These are phyloP conservation scores for Trichoderma atrobrunneum DNA, from an alignment of 2,329 filamentous ascomycete genomes.

Conservation along the genomic window DNA sequence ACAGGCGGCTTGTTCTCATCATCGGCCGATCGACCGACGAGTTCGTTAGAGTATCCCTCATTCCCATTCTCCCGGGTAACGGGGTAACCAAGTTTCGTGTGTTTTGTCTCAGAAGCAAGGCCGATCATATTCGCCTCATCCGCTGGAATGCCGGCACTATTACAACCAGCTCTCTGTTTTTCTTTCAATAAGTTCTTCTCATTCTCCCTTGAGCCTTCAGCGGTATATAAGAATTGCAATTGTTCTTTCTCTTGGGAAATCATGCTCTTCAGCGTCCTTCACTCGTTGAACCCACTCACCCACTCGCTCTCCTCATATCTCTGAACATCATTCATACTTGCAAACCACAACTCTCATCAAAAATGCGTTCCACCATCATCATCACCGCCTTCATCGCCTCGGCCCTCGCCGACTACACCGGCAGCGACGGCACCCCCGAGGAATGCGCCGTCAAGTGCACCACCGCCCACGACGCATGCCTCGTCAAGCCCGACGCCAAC, in stretches of 20 bases:
- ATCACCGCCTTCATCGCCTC: neutral
- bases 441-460: neutral
- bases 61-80: slow-evolving; percentile 4
- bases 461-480: neutral
- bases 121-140: slow-evolving; percentile 1
- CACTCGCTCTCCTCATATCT: neutral
- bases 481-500: slow-evolving; percentile 21
- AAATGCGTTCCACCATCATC: slow-evolving; percentile 6
- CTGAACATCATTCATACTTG: neutral
- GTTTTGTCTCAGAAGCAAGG: neutral
- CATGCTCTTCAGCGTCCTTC: neutral
- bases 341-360: neutral
- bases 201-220: neutral
- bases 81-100: neutral
- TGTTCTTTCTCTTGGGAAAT: neutral
- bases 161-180: neutral
- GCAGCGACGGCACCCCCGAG: neutral
- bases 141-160: neutral
- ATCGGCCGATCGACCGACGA: neutral
- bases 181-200: neutral
- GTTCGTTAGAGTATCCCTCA: neutral
- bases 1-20: no score
- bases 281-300: neutral
- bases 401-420: neutral
- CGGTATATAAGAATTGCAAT: neutral